phyloP scores from a whole-genome alignment of 2,329 filamentous ascomycete genomes.

The Biscogniauxia marginata region DNA sequence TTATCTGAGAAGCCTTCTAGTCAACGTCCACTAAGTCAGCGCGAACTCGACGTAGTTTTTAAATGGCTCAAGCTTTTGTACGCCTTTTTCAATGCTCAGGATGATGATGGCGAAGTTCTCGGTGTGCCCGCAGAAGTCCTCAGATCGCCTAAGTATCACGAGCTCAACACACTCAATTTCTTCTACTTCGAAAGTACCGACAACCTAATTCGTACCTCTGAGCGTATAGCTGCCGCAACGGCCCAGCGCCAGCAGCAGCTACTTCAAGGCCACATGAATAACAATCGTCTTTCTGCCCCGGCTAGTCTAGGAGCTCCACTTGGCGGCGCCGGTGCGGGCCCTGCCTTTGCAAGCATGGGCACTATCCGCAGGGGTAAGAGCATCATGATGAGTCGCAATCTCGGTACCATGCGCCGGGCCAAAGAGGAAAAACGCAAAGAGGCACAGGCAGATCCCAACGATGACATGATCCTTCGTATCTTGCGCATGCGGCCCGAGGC shows the following conservation, averaged over 20 bases:
- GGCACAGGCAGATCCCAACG: conserved; percentile 91
- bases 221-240: conserved; percentile 89
- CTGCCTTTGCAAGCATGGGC: conserved; percentile 63
- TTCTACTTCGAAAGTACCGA: conserved; percentile 96
- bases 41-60: conserved; percentile 92
- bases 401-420: conserved; percentile 93
- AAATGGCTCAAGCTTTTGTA: conserved; percentile 90
- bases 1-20: conserved; percentile 90
- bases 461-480: conserved; percentile 97
- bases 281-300: conserved; percentile 69
- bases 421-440: conserved; percentile 96
- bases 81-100: conserved; percentile 90
- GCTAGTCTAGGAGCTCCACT: conserved; percentile 47
- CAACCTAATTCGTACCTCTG: conserved; percentile 89
- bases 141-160: conserved; percentile 97
- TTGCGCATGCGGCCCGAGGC: conserved; percentile 94
- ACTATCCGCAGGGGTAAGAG: conserved; percentile 68
- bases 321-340: conserved; percentile 46
- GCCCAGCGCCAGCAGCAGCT: conserved; percentile 73
- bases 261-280: conserved; percentile 48
- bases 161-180: conserved; percentile 93
- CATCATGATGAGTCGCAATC: conserved; percentile 90
- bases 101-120: conserved; percentile 79
- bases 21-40: conserved; percentile 78
- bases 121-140: conserved; percentile 89